Conservation (phyloP, 306 rosid species). For the Inga oerstediana region DNA sequence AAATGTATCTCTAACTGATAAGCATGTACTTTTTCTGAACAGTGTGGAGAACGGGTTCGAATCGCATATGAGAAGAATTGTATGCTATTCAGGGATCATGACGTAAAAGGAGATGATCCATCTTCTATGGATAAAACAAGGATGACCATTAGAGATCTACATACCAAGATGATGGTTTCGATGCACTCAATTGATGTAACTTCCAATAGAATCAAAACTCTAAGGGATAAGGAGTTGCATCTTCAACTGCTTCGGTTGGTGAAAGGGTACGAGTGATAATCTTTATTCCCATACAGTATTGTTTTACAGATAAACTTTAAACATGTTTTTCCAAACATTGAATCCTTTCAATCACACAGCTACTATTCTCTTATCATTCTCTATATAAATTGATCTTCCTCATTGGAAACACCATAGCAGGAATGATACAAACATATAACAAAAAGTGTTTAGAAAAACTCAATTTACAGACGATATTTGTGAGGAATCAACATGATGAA, state of each 20-base stretch:
- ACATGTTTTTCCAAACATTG: not conserved
- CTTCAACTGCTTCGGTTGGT: slow-evolving; percentile 82
- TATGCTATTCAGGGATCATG: slow-evolving; percentile 69
- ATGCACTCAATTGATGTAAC: slow-evolving; percentile 88
- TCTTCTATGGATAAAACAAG: slow-evolving; percentile 75
- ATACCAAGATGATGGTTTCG: slow-evolving; percentile 85
- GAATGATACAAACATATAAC: not conserved
- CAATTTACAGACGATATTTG: not conserved
- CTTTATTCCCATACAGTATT: slow-evolving; percentile 11
- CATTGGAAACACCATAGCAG: not conserved
- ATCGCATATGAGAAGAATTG: slow-evolving; percentile 84
- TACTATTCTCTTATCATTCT: slow-evolving; percentile 5
- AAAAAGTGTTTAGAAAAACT: not conserved
- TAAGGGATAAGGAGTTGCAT: slow-evolving; percentile 89
- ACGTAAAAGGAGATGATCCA: slow-evolving; percentile 71
- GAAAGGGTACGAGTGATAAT: slow-evolving; percentile 61
- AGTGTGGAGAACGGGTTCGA: slow-evolving; percentile 86
- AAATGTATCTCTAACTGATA: slow-evolving; percentile 18
- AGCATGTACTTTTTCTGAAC: slow-evolving; percentile 41
- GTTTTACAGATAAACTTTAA: not conserved
- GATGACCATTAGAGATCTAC: slow-evolving; percentile 71
- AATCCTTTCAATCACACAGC: not conserved
- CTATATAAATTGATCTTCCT: not conserved
- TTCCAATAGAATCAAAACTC: slow-evolving; percentile 77
- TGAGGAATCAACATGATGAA: not conserved